Evolutionary conservation across 495 filamentous ascomycete species (phyloP).

Genomic region (Thermochaetoides thermophila): DNA sequence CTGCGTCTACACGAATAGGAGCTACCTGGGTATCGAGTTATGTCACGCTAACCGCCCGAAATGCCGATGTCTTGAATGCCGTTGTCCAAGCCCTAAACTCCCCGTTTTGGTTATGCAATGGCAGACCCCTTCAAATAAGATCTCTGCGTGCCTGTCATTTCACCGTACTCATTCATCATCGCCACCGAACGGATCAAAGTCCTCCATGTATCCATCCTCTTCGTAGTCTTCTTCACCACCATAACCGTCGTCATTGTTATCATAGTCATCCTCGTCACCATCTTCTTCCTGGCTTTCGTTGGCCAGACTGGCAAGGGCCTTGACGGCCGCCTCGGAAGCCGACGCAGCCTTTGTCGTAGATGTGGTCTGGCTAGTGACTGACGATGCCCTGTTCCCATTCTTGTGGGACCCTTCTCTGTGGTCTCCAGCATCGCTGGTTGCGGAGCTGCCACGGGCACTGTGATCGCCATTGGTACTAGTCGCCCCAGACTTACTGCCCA

Average conservation of each 20-base stretch:
- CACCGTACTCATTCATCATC: conserved; percentile 8
- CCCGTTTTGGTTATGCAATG: no score
- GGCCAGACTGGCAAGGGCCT: conserved; percentile 6
- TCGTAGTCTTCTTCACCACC: conserved; percentile 20
- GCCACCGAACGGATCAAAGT: conserved; percentile 14
- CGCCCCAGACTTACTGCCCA: conserved; percentile 20
- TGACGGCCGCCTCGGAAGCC: conserved; percentile 1
- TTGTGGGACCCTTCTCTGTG: not conserved
- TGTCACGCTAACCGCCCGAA: not conserved
- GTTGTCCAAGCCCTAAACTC: no score
- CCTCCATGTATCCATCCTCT: conserved; percentile 17
- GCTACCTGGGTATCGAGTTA: conserved; percentile 4
- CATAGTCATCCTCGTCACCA: conserved; percentile 11
- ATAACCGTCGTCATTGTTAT: conserved; percentile 5
- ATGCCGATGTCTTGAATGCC: no score
- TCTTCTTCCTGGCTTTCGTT: conserved; percentile 7
- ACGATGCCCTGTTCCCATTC: not conserved
- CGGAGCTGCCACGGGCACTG: conserved; percentile 8
- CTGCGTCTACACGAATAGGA: not conserved
- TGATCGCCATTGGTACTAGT: conserved; percentile 9
- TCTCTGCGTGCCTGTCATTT: not conserved
- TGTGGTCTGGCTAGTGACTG: not conserved
- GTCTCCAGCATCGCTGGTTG: conserved; percentile 10
- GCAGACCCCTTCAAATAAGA: not conserved
- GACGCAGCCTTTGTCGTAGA: not conserved